Evolutionary conservation across 2,329 filamentous ascomycete genomes (phyloP), one percentile per base, ranked within the genome.

Genomic region (Xylariaceae sp.): DNA sequence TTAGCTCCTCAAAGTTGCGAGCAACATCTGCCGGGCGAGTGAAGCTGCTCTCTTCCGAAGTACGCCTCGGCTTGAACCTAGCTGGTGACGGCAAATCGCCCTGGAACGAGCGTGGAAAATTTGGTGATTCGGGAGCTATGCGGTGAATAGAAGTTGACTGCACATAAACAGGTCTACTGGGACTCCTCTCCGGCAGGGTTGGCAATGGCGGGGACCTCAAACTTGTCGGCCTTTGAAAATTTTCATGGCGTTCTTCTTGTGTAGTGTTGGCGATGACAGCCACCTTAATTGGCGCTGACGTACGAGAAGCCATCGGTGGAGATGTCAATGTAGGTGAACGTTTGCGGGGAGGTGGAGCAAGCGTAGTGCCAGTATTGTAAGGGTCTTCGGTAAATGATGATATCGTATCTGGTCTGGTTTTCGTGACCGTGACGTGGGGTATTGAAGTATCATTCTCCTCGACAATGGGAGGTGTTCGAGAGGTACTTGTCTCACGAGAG

Each of bases 1-100:
- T 92, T 47, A 92, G 76, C 62, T 91, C 80, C 65, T 94, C 89
- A 64, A 94, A 86, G 62, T 87, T 84, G 44, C 80, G 82, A 9
- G 82, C 80, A 46, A 86, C 81, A 54, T 85, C 81, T 43, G 82
- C 80, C 6, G 75, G 71, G 5, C 72, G 74, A 53, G 66, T 76
- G 16, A 67, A 66, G 21, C 70, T 70, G 60, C 75, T 79, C 15
- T 86, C 83, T 58, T 86, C 82, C 0, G 83, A 85, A 3, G 74
- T 79, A 37, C 80, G 76, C 2, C 80, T 70, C 7, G 77, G 70
- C 66, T 80, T 81, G 46, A 80, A 66, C 55, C 78, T 83, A 54
- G 71, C 74, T 2, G 76, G 72, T 5, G 68, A 70, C 0, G 80
- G 79, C 0, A 78, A 79, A 1, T 74, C 78, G 8, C 74, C 76